These are phyloP conservation scores for Mortierella sp. DNA, from an alignment of 371 early-diverging fungal species.

Conservation along the genomic window DNA sequence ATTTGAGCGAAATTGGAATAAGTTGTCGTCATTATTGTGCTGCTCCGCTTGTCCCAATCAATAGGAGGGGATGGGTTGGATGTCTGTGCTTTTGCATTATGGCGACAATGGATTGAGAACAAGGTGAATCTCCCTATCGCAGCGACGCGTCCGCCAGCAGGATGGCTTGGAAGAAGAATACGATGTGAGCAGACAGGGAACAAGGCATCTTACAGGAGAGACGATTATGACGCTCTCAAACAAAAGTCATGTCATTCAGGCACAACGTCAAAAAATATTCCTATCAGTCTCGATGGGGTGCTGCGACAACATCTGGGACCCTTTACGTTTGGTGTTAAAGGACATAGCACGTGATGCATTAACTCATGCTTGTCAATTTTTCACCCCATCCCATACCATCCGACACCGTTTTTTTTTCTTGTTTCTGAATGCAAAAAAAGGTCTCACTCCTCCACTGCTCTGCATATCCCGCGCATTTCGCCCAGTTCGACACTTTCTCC, in stretches of 20 bases:
- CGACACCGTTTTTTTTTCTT: background rate
- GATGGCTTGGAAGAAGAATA: background rate
- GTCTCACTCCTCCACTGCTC: background rate
- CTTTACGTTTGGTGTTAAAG: too few relatives aligned
- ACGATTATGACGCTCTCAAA: background rate
- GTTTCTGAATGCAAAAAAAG: background rate
- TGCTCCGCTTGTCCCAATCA: slow-evolving; percentile 4
- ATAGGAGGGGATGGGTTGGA: background rate
- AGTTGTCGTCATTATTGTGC: background rate
- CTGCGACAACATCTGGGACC: too few relatives aligned
- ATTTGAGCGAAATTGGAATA: background rate
- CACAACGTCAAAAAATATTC: background rate
- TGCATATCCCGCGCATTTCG: background rate
- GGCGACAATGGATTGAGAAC: background rate
- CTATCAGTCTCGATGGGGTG: background rate
- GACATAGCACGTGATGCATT: background rate
- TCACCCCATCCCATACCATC: background rate
- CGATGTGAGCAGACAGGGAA: background rate
- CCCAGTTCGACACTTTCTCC: background rate
- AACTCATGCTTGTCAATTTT: too few relatives aligned
- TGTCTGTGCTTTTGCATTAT: background rate
- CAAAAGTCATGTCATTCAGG: background rate
- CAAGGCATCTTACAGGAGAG: too few relatives aligned
- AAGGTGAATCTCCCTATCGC: too few relatives aligned
- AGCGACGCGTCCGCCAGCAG: background rate